Evolutionary conservation across 2,329 filamentous ascomycete genomes (phyloP), one percentile per base, ranked within the genome.

Genomic region (Aspergillus ustus): DNA sequence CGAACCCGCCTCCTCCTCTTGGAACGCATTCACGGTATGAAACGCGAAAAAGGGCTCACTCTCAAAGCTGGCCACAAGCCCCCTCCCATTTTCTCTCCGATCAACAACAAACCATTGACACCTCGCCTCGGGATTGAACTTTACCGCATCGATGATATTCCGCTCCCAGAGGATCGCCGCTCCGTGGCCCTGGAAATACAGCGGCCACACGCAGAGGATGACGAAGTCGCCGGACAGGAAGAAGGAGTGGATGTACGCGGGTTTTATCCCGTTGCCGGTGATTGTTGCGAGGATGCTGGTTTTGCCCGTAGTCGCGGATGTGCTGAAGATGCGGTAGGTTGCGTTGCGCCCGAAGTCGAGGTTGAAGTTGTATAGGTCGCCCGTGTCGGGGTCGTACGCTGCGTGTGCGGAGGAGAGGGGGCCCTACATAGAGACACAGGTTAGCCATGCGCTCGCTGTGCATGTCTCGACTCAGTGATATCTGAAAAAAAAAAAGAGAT

Each of bases 281-380:
- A 94, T 84, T 0, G 85, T 88, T 4, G 91, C 91, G 0, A 95
- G 81, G 25, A 93, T 87, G 0, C 86, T 83, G 0, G 89, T 91
- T 57, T 85, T 78, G 0, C 88, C 88, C 0, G 85, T 88, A 0
- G 80, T 70, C 0, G 86, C 84, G n/a, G 83, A 87, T 1, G 87
- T 84, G 1, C 83, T 80, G 74, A 93, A 94, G n/a, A 93, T 71
- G 15, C 89, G 85, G 71, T 93, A 94, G 0, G 81, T 85, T 0
- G 85, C 72, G 0, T 71, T 71, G 0, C 73, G 75, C 0, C 87
- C 88, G 20, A 91, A 73, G 0, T 87, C 83, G 11, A 93, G 83
- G 70, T 94, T 94, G 78, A 86, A 93, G 76, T 94, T 94, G 82
- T 85, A 93, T 4, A 90, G 70, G 65, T 94, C 91, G 9, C 91